These are phyloP conservation scores for Bretschneidera sinensis DNA, from an alignment of 345 rosid species.

Conservation along the genomic window DNA sequence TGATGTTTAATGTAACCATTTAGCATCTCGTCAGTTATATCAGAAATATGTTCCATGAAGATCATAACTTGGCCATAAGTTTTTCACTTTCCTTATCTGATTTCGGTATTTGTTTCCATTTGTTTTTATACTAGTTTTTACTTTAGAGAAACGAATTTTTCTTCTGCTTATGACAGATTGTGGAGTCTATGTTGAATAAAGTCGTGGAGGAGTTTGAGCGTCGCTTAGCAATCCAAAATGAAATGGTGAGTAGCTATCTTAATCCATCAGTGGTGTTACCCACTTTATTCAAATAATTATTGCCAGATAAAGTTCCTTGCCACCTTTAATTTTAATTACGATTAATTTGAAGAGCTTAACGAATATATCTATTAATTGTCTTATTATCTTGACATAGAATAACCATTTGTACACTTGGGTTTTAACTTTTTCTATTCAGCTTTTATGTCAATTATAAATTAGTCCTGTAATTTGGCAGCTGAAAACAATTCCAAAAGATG, in stretches of 20 bases:
- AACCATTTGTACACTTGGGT: neutral
- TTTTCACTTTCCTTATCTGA: constrained; percentile 1
- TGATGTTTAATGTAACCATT: neutral
- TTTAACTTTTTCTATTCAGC: constrained; percentile 16
- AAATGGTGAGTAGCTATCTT: constrained; percentile 39
- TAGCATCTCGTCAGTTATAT: no score
- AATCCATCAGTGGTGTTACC: neutral
- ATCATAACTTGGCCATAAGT: neutral
- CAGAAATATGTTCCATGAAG: neutral
- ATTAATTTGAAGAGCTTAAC: neutral
- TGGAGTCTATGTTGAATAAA: constrained; percentile 77
- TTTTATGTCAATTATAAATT: constrained; percentile 9
- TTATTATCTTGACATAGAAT: neutral
- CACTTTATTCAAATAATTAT: neutral
- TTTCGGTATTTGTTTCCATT: neutral
- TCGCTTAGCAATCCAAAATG: constrained; percentile 55
- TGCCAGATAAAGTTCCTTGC: neutral
- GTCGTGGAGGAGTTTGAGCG: constrained; percentile 75
- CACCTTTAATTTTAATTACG: neutral
- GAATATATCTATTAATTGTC: neutral
- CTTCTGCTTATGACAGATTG: constrained; percentile 37
- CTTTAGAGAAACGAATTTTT: neutral
- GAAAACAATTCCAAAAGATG: constrained; percentile 33
- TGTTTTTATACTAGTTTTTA: neutral
- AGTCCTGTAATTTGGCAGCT: constrained; percentile 31